Evolutionary conservation across 202 grass and related monocot genomes (phyloP), one percentile per base, ranked within the genome.

Genomic region (Eragrostis tef): DNA sequence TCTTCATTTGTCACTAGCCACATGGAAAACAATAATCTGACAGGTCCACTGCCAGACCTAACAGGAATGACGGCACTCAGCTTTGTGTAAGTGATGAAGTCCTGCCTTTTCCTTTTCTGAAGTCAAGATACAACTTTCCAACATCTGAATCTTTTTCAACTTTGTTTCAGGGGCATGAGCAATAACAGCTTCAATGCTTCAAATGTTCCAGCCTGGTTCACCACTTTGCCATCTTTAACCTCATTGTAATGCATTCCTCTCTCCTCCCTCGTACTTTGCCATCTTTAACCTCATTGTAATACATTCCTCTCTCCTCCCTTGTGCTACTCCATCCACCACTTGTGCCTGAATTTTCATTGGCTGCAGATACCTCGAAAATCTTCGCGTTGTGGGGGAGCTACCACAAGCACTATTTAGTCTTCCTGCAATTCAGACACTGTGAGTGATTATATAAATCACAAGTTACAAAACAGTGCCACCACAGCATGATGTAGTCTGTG

Each of bases 161-260:
- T 13, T 79, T 80, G 27, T 71, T 53, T 47, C 67, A 97, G 94
- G 81, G 91, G 89, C 46, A 92, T 97, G 94, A 94, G 94, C 82
- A 97, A 94, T 74, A 94, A 97, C 51, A 85, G 36, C 49, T 97
- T 97, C 31, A 90, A 89, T 77, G 68, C 59, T 69, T 91, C 94
- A 29, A 75, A 83, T 97, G 75, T 31, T 69, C 91, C 94, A 48
- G n/a, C 31, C 12, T 97, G 94, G 94, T 89, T 97, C 27, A 90
- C 89, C 0, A 43, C 81, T 36, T 89, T 92, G 75, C 74, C 67
- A 9, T 84, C 87, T 44, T 70, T 97, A 74, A 97, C 94, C 51
- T 87, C 94, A 79, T 34, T 97, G 94, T 97, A 81, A 68, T 6
- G 19, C 62, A 74, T n/a, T 75, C 59, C 64, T 9, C 19, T 62